phyloP scores from a whole-genome alignment of 2,329 filamentous ascomycete species.

The Aspergillus quadricinctus region DNA sequence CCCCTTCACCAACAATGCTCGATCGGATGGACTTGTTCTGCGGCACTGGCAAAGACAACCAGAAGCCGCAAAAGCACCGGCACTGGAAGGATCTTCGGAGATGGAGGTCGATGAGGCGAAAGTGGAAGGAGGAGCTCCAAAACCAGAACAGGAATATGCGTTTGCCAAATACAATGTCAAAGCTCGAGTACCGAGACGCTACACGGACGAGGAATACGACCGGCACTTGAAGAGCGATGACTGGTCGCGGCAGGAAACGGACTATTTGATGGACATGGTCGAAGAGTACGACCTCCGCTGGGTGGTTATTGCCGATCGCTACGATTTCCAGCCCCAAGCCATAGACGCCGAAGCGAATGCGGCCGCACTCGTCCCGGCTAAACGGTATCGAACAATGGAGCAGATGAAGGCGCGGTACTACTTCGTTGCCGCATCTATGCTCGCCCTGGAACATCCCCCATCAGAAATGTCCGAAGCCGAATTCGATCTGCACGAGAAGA shows the following conservation, averaged over 20 bases:
- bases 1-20: slow-evolving; percentile 73
- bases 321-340: slow-evolving; percentile 57
- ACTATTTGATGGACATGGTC: slow-evolving; percentile 75
- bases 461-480: slow-evolving; percentile 85
- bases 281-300: slow-evolving; percentile 82
- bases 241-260: slow-evolving; percentile 91
- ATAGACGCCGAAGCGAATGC: slow-evolving; percentile 25
- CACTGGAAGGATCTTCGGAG: slow-evolving; percentile 31
- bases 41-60: slow-evolving; percentile 75
- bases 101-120: slow-evolving; percentile 38
- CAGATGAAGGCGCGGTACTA: slow-evolving; percentile 92
- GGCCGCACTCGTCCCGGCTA: slow-evolving; percentile 33
- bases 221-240: slow-evolving; percentile 66
- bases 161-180: slow-evolving; percentile 89
- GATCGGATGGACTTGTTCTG: slow-evolving; percentile 66
- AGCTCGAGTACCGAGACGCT: slow-evolving; percentile 66
- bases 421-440: slow-evolving; percentile 74
- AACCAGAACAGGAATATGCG: slow-evolving; percentile 46
- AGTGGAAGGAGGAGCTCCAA: slow-evolving; percentile 31
- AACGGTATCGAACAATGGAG: slow-evolving; percentile 67
- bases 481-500: slow-evolving; percentile 75
- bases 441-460: slow-evolving; percentile 72
- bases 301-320: slow-evolving; percentile 88
- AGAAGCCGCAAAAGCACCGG: slow-evolving; percentile 37
- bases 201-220: slow-evolving; percentile 83